Conservation (phyloP, 2,329 filamentous ascomycete species). For the Xylariaceae sp. region DNA sequence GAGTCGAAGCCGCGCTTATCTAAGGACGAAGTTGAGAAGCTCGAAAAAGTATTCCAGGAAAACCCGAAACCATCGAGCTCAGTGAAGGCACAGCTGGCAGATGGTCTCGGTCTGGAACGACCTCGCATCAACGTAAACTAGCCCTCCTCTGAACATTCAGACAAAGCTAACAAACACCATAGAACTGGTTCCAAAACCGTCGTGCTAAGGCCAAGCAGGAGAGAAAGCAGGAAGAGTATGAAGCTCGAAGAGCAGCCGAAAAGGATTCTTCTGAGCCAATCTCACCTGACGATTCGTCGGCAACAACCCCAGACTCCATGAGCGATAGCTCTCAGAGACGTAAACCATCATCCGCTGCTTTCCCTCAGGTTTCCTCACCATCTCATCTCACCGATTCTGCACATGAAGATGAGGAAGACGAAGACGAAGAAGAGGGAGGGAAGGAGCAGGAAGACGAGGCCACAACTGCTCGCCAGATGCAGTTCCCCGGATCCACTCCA, state of each 20-base stretch:
- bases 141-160: slow-evolving; percentile 1
- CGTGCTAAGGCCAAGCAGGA: slow-evolving; percentile 63
- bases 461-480: background rate
- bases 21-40: slow-evolving; percentile 69
- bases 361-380: slow-evolving; percentile 28
- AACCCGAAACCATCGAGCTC: slow-evolving; percentile 63
- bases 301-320: slow-evolving; percentile 20
- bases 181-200: slow-evolving; percentile 70
- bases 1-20: slow-evolving; percentile 58
- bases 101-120: slow-evolving; percentile 59
- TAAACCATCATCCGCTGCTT: slow-evolving; percentile 35
- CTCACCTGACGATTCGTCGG: slow-evolving; percentile 24
- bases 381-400: slow-evolving; percentile 17
- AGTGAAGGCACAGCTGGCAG: slow-evolving; percentile 57
- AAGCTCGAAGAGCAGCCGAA: slow-evolving; percentile 41
- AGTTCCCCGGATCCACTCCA: too few relatives aligned
- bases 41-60: slow-evolving; percentile 59
- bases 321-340: slow-evolving; percentile 31
- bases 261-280: slow-evolving; percentile 34
- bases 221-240: slow-evolving; percentile 50
- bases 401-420: slow-evolving; percentile 19
- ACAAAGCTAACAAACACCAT: slow-evolving; percentile 16
- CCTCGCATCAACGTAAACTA: slow-evolving; percentile 58
- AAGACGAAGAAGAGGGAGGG: slow-evolving; percentile 14
- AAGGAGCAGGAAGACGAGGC: slow-evolving; percentile 6